Evolutionary conservation across 768 basidiomycete genomes (phyloP), one percentile per base, ranked within the genome.

Genomic region (Mycena albidolilacea): DNA sequence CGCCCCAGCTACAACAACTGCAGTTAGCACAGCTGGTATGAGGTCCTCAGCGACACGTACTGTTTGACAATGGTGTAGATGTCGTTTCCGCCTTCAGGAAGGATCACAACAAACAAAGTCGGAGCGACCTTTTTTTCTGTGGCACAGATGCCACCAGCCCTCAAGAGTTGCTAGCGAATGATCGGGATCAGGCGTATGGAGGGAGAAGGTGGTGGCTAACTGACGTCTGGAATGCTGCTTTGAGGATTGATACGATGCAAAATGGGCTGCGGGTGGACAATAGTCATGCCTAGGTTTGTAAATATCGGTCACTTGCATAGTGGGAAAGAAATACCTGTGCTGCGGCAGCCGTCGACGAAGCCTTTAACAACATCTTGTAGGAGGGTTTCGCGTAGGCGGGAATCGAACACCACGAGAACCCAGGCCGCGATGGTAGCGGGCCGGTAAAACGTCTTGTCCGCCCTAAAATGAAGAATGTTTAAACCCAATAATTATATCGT

Each of bases 1-100:
- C 93, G 10, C 94, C 94, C 69, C 93, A 94, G 75, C 94, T 95
- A n/a, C 14, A 48, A 10, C 64, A 35, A 61, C 41, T 15, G 17
- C 19, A 14, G 15, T 48, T 15, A 63, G 38, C 8, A 12, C 46
- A 15, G 10, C 7, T 5, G 4, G 3, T 8, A 19, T 1, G 4
- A 63, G 14, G 5, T 17, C 19, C 0, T 8, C 3, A 23, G 37
- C n/a, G 17, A 19, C 35, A 87, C 91, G 74, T 78, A 95, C 94
- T 94, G 91, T 81, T 95, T 95, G 19, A 95, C 88, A 15, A 90
- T 89, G 2, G 87, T 90, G 75, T 95, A 95, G 11, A 94, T 88
- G 61, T 95, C 93, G 48, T 92, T 90, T 1, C 90, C 91, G 3
- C 88, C 89, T 70, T 95, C 93, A 0, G 95, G 94, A 23, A 95